Conservation (phyloP, 352 stramenopile genomes). For the Phytophthora meadii region DNA sequence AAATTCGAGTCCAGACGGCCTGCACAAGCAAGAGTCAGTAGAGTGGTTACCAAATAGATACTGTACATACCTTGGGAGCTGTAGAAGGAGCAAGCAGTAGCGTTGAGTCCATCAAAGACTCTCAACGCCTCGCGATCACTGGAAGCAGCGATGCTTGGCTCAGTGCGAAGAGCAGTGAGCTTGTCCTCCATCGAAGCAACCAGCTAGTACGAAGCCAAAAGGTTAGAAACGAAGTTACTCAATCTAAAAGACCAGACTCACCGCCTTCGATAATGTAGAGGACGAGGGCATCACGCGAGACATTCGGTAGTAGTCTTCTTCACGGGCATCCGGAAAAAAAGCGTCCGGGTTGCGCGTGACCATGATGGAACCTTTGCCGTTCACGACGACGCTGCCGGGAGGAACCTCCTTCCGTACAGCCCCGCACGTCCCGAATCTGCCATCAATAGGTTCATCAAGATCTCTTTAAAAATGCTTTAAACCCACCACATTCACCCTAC, state of each 20-base stretch:
- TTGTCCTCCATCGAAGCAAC: conserved; percentile 34
- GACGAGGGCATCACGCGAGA: conserved; percentile 48
- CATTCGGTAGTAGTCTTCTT: conserved; percentile 37
- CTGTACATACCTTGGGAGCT: conserved; percentile 57
- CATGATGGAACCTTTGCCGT: conserved; percentile 51
- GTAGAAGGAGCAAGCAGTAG: conserved; percentile 74
- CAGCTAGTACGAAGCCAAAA: conserved; percentile 24
- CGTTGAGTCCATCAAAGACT: conserved; percentile 61
- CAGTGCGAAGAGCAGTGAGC: conserved; percentile 24
- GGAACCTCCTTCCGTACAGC: conserved; percentile 42
- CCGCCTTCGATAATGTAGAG: conserved; percentile 33
- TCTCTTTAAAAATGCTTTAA: not conserved
- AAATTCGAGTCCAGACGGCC: conserved; percentile 54
- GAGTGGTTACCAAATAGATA: not conserved
- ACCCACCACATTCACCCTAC: conserved; percentile 4
- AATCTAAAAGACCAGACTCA: conserved; percentile 7
- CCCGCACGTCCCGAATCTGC: conserved; percentile 64
- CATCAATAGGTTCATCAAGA: not conserved
- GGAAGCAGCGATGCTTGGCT: conserved; percentile 22
- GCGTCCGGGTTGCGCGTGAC: conserved; percentile 59
- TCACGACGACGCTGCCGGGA: conserved; percentile 64
- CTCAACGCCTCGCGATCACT: conserved; percentile 22
- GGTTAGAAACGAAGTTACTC: not conserved
- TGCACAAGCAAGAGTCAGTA: conserved; percentile 9
- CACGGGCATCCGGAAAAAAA: conserved; percentile 42